phyloP scores from a whole-genome alignment of 2,329 filamentous ascomycete species.

The Colletotrichum magnum region DNA sequence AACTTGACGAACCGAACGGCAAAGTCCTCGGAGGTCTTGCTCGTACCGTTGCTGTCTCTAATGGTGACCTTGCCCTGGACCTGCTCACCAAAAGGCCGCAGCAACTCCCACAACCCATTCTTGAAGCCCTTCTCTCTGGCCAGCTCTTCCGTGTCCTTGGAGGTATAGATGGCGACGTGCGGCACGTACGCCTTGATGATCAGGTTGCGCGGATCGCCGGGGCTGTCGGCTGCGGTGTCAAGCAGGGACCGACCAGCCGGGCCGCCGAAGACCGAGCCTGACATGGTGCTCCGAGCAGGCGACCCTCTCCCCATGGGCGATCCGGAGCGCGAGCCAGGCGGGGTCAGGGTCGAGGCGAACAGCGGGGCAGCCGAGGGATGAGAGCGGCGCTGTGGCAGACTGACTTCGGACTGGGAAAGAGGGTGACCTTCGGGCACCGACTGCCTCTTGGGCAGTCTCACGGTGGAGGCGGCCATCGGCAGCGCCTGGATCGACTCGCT shows the following conservation, averaged over 20 bases:
- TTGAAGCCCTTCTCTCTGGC: conserved; percentile 87
- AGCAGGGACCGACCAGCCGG: conserved; percentile 60
- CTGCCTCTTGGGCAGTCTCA: conserved; percentile 74
- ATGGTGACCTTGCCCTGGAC: conserved; percentile 91
- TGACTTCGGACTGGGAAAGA: conserved; percentile 66
- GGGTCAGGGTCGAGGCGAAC: conserved; percentile 77
- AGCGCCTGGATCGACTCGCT: conserved; percentile 79
- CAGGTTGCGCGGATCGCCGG: conserved; percentile 72
- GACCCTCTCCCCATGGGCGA: conserved; percentile 75
- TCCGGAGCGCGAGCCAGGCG: conserved; percentile 76
- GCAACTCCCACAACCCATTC: conserved; percentile 84
- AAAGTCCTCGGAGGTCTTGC: conserved; percentile 89
- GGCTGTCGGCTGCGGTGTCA: conserved; percentile 59
- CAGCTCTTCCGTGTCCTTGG: conserved; percentile 85
- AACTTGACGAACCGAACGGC: conserved; percentile 87
- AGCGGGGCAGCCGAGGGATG: conserved; percentile 73
- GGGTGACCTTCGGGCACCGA: conserved; percentile 63
- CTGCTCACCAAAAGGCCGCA: conserved; percentile 91
- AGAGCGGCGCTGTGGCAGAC: conserved; percentile 66
- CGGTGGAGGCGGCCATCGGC: conserved; percentile 73
- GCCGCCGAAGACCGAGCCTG: conserved; percentile 71
- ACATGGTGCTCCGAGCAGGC: conserved; percentile 65
- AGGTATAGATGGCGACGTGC: conserved; percentile 89
- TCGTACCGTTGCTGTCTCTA: conserved; percentile 89
- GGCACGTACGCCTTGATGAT: conserved; percentile 91